Evolutionary conservation across 2,329 filamentous ascomycete genomes (phyloP), one percentile per base, ranked within the genome.

Genomic region (Colletotrichum musae): DNA sequence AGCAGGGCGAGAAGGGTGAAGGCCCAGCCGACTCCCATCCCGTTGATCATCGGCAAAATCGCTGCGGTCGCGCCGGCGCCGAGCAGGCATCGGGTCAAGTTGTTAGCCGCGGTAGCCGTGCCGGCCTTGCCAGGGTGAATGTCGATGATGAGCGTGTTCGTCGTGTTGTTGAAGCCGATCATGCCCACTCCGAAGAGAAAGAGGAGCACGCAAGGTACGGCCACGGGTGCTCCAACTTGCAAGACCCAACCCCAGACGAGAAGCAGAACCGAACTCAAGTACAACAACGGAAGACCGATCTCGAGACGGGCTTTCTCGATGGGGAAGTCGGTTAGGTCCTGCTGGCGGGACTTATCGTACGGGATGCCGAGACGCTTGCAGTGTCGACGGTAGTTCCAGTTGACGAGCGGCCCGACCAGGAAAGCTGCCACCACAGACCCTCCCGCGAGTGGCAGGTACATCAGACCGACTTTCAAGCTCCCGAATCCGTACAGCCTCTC

Each of bases 301-400:
- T 88, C 82, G 1, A 88, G 77, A 1, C 87, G 81, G 0, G 82
- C 86, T 2, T 79, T 78, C 73, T 89, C 87, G 10, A 89, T 84
- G 1, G 87, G 86, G 43, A 89, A 88, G 0, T 77, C 71, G 0
- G 78, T 73, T 13, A 88, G 77, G 69, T 88, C 84, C 39, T 82
- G 80, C 71, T 86, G 86, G 10, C 86, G 85, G 56, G 82, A 86
- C 72, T 84, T 84, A 64, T 85, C 85, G 62, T 91, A 83, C 0
- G 82, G 75, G 10, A 92, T 79, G 10, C 87, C 87, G 0, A 88
- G 77, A 5, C 79, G 81, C 10, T 78, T 76, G 13, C 91, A 90
- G 67, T 91, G 85, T 1, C 91, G 87, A 1, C 86, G 84, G 76
- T 90, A 94, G 76, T 93, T 93, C 80, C 86, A 86, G 77, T 94